Evolutionary conservation across 352 stramenopile species (phyloP), one percentile per base, ranked within the genome.

Genomic region (Blastocystis sp.): DNA sequence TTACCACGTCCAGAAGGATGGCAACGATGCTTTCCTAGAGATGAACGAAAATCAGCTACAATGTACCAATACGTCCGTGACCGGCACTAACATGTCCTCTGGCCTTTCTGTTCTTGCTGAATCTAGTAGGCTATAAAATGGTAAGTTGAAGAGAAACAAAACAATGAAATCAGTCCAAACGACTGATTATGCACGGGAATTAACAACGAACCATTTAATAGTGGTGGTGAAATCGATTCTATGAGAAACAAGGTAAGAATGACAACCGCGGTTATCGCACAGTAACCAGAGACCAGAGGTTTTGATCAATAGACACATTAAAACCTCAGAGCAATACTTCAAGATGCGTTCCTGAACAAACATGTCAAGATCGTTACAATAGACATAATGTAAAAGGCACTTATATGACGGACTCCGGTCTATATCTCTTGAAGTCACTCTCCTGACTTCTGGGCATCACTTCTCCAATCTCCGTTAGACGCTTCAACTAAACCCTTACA

Each of bases 331-430:
- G 51, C 6, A 46, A 39, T 21, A n/a, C 9, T 52, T 73, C n/a
- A 39, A 73, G 19, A 16, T 14, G 51, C 9, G 27, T 12, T 21
- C 21, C 12, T 39, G 7, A 73, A 73, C 61, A 73, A 73, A 73
- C 61, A 73, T 14, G 9, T 5, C 61, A n/a, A 57, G 49, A 66
- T 66, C 57, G 37, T 66, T 66, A 66, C 57, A 66, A 32, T 66
- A 66, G 24, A 29, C 57, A 66, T 29, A 46, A 37, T 46, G 7
- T 49, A 37, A 49, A 73, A 32, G 24, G 57, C 57, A 32, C 61
- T 73, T 73, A 73, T 39, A 73, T 46, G 6, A 73, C n/a, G 19
- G 61, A 73, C 61, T 73, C 24, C 16, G 61, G 61, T 73, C 61
- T 73, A 7, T 66, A 66, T 66, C 57, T 66, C 57, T 66, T 66